A percentile compares a stretch with the other conserved stretches of the same genome.
These are phyloP conservation scores for Solanum hybrid DNA, from an alignment of 305 asterid genomes.

Conservation along the genomic window DNA sequence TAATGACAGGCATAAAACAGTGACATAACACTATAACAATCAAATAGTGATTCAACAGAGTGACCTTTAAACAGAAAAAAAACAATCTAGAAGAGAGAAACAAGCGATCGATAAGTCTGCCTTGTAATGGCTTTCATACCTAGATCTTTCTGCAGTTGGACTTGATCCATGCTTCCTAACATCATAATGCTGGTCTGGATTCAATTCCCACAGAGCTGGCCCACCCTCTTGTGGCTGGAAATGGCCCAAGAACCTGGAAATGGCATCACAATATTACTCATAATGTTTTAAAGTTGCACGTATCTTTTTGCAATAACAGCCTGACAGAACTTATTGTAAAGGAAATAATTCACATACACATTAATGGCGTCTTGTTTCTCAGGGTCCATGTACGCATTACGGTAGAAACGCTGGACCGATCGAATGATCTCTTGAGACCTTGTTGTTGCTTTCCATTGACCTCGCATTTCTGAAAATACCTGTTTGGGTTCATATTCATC, in stretches of 20 bases:
- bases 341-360: conserved; percentile 42
- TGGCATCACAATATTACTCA: too few species aligned
- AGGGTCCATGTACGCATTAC: conserved; percentile 66
- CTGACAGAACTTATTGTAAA: neutral
- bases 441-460: conserved; percentile 87
- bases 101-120: neutral
- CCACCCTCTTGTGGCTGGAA: conserved; percentile 73
- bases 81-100: neutral
- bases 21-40: neutral
- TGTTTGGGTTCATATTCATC: conserved; percentile 16
- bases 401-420: conserved; percentile 70
- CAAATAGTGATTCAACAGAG: neutral
- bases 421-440: conserved; percentile 76
- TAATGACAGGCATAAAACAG: neutral
- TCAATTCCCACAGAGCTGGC: conserved; percentile 74
- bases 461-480: conserved; percentile 84
- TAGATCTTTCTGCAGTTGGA: neutral
- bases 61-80: neutral
- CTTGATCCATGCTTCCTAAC: neutral
- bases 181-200: conserved; percentile 50
- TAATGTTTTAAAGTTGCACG: neutral
- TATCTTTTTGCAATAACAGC: neutral
- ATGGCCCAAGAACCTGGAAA: conserved; percentile 73
- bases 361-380: conserved; percentile 92
- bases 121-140: neutral